phyloP scores from a whole-genome alignment of 2,329 filamentous ascomycete species.

The Aspergillus latus region DNA sequence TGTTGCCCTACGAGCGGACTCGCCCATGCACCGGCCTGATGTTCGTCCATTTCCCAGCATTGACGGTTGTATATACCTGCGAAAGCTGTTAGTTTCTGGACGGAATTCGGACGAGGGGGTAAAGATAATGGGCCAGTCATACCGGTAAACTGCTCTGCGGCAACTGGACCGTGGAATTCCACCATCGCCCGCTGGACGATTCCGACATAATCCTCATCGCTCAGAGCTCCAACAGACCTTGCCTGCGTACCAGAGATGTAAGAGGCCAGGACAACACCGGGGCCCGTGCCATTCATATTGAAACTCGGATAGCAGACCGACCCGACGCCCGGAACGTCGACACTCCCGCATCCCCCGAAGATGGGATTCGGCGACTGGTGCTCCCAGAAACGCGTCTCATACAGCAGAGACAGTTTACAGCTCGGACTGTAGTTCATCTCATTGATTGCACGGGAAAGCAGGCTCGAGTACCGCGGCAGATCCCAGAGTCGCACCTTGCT shows the following conservation, averaged over 20 bases:
- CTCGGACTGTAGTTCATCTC: slow-evolving; percentile 52
- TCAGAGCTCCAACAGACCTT: slow-evolving; percentile 27
- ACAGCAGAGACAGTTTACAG: slow-evolving; percentile 66
- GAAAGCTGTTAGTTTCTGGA: too few species aligned
- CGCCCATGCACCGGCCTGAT: slow-evolving; percentile 64
- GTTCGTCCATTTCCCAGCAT: slow-evolving; percentile 65
- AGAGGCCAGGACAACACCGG: slow-evolving; percentile 47
- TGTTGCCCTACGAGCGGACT: slow-evolving; percentile 64
- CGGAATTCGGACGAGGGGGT: too few species aligned
- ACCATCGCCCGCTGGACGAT: slow-evolving; percentile 65
- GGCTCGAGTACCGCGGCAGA: slow-evolving; percentile 55
- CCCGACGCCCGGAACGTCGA: slow-evolving; percentile 33
- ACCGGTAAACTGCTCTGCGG: slow-evolving; percentile 59
- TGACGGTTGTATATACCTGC: slow-evolving; percentile 60
- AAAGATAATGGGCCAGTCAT: too few species aligned
- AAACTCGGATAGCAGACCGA: slow-evolving; percentile 39
- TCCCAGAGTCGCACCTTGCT: slow-evolving; percentile 63
- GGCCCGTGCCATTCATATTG: slow-evolving; percentile 37
- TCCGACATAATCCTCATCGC: slow-evolving; percentile 53
- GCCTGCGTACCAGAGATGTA: slow-evolving; percentile 32
- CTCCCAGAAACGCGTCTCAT: slow-evolving; percentile 64
- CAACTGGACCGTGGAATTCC: slow-evolving; percentile 64
- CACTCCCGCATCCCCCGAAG: slow-evolving; percentile 53
- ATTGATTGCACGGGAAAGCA: slow-evolving; percentile 50
- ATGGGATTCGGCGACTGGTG: slow-evolving; percentile 54